Percentiles rank a stretch among this genome's conserved stretches.
phyloP scores from a whole-genome alignment of 768 basidiomycete species.

The Boletus sensibilis region DNA sequence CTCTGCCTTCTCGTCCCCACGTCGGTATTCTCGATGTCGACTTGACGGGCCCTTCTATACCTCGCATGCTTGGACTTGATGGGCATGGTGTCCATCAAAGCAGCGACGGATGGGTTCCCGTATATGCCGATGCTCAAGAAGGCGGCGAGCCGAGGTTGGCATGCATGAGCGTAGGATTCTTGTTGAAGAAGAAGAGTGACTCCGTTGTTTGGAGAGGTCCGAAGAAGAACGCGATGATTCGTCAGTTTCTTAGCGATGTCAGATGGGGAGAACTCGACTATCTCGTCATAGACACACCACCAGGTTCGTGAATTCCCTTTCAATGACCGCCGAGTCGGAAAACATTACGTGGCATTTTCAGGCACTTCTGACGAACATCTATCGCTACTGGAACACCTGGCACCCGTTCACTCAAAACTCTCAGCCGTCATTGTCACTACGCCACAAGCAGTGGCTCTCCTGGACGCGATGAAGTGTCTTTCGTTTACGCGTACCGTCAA shows the following conservation, averaged over 20 bases:
- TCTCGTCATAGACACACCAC: slow-evolving; percentile 93
- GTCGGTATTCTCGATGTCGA: slow-evolving; percentile 94
- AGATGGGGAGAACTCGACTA: slow-evolving; percentile 93
- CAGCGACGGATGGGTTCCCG: slow-evolving; percentile 96
- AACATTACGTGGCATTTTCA: slow-evolving; percentile 33
- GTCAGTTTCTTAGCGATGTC: slow-evolving; percentile 94
- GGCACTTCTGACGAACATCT: slow-evolving; percentile 99
- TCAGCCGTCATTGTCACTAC: slow-evolving; percentile 93
- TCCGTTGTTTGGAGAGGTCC: slow-evolving; percentile 98
- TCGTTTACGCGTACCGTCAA: slow-evolving; percentile 90
- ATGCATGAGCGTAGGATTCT: slow-evolving; percentile 97
- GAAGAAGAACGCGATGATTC: slow-evolving; percentile 98
- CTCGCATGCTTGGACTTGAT: slow-evolving; percentile 91
- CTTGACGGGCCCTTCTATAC: slow-evolving; percentile 92
- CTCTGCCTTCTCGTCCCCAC: slow-evolving; percentile 59
- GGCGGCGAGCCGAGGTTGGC: slow-evolving; percentile 68
- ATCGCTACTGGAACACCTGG: slow-evolving; percentile 90
- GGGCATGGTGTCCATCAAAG: slow-evolving; percentile 88
- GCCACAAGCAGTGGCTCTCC: slow-evolving; percentile 93
- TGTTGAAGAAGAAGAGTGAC: slow-evolving; percentile 86
- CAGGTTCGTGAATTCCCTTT: slow-evolving; percentile 56
- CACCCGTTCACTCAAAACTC: slow-evolving; percentile 74
- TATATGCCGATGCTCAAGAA: slow-evolving; percentile 71
- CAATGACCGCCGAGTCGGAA: slow-evolving; percentile 1
- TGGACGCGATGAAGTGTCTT: slow-evolving; percentile 94